Evolutionary conservation across 2,329 filamentous ascomycete species (phyloP), one percentile per base, ranked within the genome.

Genomic region (Ophiocordyceps australis): DNA sequence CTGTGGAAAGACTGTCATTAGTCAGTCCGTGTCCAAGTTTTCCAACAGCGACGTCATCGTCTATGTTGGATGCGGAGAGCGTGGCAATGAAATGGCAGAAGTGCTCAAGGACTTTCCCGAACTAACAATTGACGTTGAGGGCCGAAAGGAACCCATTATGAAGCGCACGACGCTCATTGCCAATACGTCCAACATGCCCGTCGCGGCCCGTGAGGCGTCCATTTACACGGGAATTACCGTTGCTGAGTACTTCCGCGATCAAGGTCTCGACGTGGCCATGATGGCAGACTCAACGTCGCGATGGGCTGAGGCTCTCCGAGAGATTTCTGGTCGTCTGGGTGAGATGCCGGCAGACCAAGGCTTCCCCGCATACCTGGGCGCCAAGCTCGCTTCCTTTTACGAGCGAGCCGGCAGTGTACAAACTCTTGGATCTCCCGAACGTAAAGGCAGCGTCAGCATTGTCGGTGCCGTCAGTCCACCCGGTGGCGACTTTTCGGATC

Each of bases 331-430:
- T 65, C 89, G 89, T 67, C 65, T 98, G 32, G 89, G 89, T 65
- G 89, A 98, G 56, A 98, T 98, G 89, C 89, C 89, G 57, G 89
- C 89, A 53, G 89, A 98, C 54, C 89, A 98, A 57, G 89, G 89
- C 72, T 98, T 94, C 74, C 89, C 89, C 23, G 89, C 89, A 26
- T 98, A 98, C 51, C 69, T 98, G 28, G 74, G 82, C 58, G 82
- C 89, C 38, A 98, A 98, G 62, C 71, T 98, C 36, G 89, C 89
- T 35, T 93, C 83, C 46, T 98, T 98, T 68, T 98, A 98, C 68
- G 89, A 98, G 58, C 85, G 89, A 61, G 89, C 89, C 37, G 89
- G 89, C 38, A 79, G 80, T 49, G 77, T 85, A 35, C 68, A 73
- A 46, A 65, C 81, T 32, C 69, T 98, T 23, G 89, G 89, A 39